These are phyloP conservation scores for Leccinum rimulosum DNA, from an alignment of 768 basidiomycete species.

Conservation along the genomic window DNA sequence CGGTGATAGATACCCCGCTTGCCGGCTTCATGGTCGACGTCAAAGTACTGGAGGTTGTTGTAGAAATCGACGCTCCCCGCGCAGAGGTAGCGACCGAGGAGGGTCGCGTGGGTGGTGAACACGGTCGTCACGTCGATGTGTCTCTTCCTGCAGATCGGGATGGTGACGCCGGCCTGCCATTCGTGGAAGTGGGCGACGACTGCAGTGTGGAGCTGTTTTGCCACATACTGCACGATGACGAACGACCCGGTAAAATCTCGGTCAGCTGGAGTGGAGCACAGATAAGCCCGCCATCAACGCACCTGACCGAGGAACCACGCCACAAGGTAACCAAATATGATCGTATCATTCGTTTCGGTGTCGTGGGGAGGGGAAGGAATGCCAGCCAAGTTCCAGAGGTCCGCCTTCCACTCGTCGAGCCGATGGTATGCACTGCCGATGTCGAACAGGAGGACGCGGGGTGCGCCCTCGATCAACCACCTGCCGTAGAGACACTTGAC, in stretches of 20 bases:
- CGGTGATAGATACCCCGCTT: slow-evolving; percentile 98
- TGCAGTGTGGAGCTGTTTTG: slow-evolving; percentile 77
- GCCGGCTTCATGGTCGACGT: slow-evolving; percentile 98
- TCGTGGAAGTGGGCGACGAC: slow-evolving; percentile 99
- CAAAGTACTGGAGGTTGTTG: slow-evolving; percentile 99
- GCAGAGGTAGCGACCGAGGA: slow-evolving; percentile 97
- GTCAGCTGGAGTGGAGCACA: slow-evolving; percentile 7
- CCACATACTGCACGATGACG: slow-evolving; percentile 56
- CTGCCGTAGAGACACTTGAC: slow-evolving; percentile 94
- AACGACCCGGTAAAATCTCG: slow-evolving; percentile 5
- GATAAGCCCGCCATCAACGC: slow-evolving; percentile 28
- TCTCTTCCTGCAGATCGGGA: slow-evolving; percentile 91
- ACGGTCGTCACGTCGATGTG: slow-evolving; percentile 98
- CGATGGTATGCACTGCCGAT: slow-evolving; percentile 83
- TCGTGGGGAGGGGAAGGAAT: slow-evolving; percentile 97
- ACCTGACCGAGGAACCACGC: slow-evolving; percentile 99
- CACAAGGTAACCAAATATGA: slow-evolving; percentile 95
- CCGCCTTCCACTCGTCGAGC: slow-evolving; percentile 98
- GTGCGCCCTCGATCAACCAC: slow-evolving; percentile 98
- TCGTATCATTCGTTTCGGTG: slow-evolving; percentile 97
- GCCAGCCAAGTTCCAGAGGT: slow-evolving; percentile 97
- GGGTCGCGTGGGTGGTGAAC: slow-evolving; percentile 97
- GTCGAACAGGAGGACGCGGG: slow-evolving; percentile 94
- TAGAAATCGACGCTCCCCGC: slow-evolving; percentile 99
- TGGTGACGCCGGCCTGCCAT: slow-evolving; percentile 98